A percentile compares a stretch with the other conserved stretches of the same genome.
phyloP scores from a whole-genome alignment of 768 basidiomycete genomes.

The Leccinum subgranulosum region DNA sequence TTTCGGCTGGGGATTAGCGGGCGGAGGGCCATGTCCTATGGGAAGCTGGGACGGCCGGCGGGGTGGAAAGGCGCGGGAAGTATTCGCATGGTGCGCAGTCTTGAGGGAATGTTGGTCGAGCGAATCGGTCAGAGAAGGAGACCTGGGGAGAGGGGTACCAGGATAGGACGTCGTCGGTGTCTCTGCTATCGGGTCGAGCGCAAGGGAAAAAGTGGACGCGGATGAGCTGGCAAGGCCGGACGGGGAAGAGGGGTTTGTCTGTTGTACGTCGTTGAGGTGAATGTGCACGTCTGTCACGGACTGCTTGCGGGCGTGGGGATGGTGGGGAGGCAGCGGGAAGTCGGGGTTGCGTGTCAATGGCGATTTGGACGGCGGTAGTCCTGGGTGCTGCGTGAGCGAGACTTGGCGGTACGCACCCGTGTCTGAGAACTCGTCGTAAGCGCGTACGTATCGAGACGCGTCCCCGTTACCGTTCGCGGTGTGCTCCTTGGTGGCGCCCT shows the following conservation, averaged over 20 bases:
- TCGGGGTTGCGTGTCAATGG: conserved; percentile 48
- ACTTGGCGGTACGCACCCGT: conserved; percentile 11
- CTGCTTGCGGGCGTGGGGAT: conserved; percentile 77
- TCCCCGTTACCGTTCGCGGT: conserved; percentile 5
- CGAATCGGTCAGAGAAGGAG: conserved; percentile 29
- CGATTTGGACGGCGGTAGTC: conserved; percentile 2
- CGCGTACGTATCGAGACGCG: conserved; percentile 28
- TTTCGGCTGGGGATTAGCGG: conserved; percentile 15
- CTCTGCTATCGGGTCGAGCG: conserved; percentile 49
- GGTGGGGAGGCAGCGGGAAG: conserved; percentile 53
- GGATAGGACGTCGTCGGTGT: conserved; percentile 37
- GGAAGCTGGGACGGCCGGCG: conserved; percentile 41
- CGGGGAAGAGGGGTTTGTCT: conserved; percentile 9
- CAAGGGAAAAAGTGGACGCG: conserved; percentile 45
- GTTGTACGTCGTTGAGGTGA: conserved; percentile 31
- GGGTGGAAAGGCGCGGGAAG: conserved; percentile 19
- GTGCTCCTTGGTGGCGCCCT: conserved; percentile 14
- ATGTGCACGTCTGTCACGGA: conserved; percentile 57
- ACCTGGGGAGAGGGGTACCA: conserved; percentile 33
- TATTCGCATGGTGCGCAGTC: conserved; percentile 35
- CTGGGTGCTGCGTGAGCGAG: conserved; percentile 10
- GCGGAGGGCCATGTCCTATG: conserved; percentile 44
- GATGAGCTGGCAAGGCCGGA: conserved; percentile 37
- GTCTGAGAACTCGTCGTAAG: conserved; percentile 29
- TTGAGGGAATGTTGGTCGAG: conserved; percentile 20